A percentile compares a stretch with the other conserved stretches of the same genome.
Evolutionary conservation across 305 asterid species (phyloP).

Genomic region (Withania somnifera): DNA sequence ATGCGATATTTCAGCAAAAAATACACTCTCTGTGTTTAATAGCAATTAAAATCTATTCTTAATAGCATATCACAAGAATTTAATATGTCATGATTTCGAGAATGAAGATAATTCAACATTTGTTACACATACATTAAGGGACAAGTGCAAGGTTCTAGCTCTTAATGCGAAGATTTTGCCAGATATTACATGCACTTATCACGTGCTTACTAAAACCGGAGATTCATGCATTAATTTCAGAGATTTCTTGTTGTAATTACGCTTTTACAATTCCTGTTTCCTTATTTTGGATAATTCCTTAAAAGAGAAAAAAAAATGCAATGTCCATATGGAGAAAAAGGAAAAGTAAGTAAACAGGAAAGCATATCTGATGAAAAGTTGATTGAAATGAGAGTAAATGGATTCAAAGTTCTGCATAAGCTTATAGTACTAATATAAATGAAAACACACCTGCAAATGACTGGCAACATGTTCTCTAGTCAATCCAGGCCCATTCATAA

Average conservation of each 20-base stretch:
- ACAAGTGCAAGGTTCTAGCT: background rate
- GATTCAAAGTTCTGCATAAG: background rate
- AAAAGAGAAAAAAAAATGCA: background rate
- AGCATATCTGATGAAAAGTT: background rate
- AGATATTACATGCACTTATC: background rate
- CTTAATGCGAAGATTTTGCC: background rate
- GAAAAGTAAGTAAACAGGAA: background rate
- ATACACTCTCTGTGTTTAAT: background rate
- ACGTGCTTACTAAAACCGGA: background rate
- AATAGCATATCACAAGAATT: background rate
- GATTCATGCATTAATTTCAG: conserved; percentile 5
- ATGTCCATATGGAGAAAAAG: background rate
- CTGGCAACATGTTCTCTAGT: conserved; percentile 77
- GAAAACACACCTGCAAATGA: conserved; percentile 59
- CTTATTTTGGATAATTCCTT: background rate
- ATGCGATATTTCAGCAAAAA: conserved; percentile 57
- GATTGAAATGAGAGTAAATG: background rate
- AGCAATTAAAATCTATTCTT: background rate
- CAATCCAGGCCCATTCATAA: conserved; percentile 57
- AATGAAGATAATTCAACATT: conserved; percentile 1
- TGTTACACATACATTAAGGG: background rate
- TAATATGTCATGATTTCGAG: background rate
- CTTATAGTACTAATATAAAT: background rate
- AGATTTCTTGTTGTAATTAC: background rate
- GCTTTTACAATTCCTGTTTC: background rate